Percentiles rank a stretch among this genome's conserved stretches.
These are phyloP conservation scores for Edaphochlamys debaryana DNA, from an alignment of 139 green algal genomes.

Conservation along the genomic window DNA sequence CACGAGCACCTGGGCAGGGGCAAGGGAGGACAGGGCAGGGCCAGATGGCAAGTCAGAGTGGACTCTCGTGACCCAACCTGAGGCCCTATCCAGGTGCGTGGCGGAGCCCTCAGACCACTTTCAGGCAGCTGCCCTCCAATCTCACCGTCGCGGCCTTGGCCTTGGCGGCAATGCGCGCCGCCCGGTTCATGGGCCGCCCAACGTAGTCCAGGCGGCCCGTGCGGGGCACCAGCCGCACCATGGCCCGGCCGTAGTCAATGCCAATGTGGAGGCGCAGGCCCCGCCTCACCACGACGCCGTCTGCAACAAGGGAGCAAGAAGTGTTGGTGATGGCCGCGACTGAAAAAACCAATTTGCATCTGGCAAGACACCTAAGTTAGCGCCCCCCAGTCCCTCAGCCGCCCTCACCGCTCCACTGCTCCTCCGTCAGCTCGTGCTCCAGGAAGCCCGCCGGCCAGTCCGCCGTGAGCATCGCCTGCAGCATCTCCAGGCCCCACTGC, in stretches of 20 bases:
- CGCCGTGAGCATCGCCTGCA: not conserved
- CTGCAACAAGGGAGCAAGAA: no score
- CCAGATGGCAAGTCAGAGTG: no score
- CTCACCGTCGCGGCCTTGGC: no score
- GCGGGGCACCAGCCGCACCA: constrained; percentile 31
- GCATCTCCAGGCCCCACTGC: not conserved
- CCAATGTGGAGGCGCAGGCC: constrained; percentile 25
- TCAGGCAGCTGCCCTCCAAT: no score
- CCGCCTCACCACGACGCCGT: not conserved
- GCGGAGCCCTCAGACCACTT: no score
- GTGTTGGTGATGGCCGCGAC: no score
- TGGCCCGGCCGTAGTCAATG: constrained; percentile 24
- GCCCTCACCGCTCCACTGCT: not conserved
- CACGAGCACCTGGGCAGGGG: no score
- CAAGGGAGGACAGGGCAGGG: no score
- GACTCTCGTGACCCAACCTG: no score
- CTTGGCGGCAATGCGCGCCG: constrained; percentile 35
- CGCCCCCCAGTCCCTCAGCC: no score
- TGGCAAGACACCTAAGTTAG: no score
- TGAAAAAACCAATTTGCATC: not conserved
- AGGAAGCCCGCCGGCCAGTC: not conserved
- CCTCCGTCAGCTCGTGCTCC: constrained; percentile 13
- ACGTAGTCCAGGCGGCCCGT: constrained; percentile 33
- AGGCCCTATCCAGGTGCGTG: no score
- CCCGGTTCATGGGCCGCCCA: constrained; percentile 30